Base-by-base conservation (phyloP, 495 filamentous ascomycete genomes). In the Parachaetomium inaequale region DNA sequence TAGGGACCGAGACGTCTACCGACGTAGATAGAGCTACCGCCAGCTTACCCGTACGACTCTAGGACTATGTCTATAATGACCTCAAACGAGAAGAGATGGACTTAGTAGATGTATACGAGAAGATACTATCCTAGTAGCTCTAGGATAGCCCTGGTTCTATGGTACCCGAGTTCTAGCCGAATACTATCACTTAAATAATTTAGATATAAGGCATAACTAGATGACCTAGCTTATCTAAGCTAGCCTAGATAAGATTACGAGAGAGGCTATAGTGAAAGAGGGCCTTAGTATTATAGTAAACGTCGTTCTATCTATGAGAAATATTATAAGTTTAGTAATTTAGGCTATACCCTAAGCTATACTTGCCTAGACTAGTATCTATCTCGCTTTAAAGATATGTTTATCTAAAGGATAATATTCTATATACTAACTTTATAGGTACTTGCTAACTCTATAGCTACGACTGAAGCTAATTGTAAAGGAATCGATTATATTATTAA, bases 161-260 rank as follows among this genome's bases (percentile, higher is more conserved):
- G 15, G 61, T 47, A n/a, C 19, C 26, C 43, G 31, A 55, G 36
- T 53, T 23, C 32, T 12, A 53, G 28, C 40, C 54, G 38, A 62
- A 61, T 7, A 55, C 15, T 1, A 69, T 67, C 47, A 57, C 45
- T 19, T 31, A 58, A 58, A 60, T 23, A 61, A 58, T 43, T 36
- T 11, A 5, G 23, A 50, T 5, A 52, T 8, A 36, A 59, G 56
- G 21, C 63, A 42, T 23, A 7, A 11, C 34, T 61, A 69, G 40
- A 67, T 67, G 56, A 52, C 42, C 6, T 42, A 43, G 46, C 45
- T 67, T 45, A 53, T 68, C 31, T 25, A 65, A 28, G 55, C 51
- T 17, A 62, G 59, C 1, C 29, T 68, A 49, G 31, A 63, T 11
- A 58, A 60, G 42, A 58, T 55, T 17, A n/a, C n/a, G 7, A 62